Conservation (phyloP, 139 green algal genomes). For the Chlamydomonas sphaeroides region DNA sequence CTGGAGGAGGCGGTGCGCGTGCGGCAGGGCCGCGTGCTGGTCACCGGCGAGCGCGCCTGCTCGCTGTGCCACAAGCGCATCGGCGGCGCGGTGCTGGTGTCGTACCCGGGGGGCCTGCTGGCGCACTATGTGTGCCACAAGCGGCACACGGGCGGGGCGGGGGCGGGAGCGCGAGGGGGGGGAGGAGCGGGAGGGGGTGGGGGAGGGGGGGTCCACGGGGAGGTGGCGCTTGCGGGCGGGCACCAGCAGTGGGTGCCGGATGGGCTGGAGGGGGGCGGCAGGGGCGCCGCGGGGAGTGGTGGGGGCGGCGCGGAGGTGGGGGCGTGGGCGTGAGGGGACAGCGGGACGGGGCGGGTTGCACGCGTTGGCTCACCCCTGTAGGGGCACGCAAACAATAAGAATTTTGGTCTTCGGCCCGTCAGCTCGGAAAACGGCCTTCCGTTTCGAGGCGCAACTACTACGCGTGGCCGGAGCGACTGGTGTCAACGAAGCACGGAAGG, state of each 20-base stretch:
- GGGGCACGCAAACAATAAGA: too few relatives aligned
- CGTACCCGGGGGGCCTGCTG: constrained; percentile 72
- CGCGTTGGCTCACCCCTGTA: too few relatives aligned
- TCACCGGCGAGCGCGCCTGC: constrained; percentile 82
- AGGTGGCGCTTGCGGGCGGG: not conserved
- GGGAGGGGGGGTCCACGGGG: not conserved
- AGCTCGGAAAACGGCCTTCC: too few relatives aligned
- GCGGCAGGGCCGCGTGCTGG: constrained; percentile 63
- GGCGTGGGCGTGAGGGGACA: not conserved
- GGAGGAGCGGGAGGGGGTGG: not conserved
- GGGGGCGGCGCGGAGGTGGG: not conserved
- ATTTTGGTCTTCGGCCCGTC: too few relatives aligned
- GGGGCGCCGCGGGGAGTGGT: too few relatives aligned
- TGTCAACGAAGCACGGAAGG: too few relatives aligned
- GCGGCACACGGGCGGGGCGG: constrained; percentile 1
- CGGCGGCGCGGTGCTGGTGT: constrained; percentile 77
- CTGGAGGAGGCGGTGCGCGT: constrained; percentile 65
- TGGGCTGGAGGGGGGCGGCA: too few relatives aligned
- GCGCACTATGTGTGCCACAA: constrained; percentile 85
- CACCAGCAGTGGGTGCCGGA: too few relatives aligned
- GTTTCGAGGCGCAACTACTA: too few relatives aligned
- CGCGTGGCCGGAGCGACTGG: too few relatives aligned
- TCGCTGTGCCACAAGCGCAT: constrained; percentile 88
- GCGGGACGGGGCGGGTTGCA: too few relatives aligned
- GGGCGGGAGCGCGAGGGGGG: not conserved